phyloP scores from a whole-genome alignment of 257 asterid genomes.

The Solanum chmielewskii region DNA sequence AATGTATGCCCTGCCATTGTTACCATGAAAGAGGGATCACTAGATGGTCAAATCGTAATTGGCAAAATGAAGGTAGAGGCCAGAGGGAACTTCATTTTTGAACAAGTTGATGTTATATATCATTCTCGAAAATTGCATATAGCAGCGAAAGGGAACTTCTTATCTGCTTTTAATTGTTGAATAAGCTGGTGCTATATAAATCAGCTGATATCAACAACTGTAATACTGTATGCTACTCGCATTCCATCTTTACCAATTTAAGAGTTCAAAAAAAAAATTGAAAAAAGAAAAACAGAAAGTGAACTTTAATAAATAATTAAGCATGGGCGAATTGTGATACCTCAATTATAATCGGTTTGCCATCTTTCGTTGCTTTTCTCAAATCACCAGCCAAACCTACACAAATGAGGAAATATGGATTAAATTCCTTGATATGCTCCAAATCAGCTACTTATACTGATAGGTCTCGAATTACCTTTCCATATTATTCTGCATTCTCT shows the following conservation, averaged over 20 bases:
- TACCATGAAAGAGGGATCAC: neutral
- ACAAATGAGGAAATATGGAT: neutral
- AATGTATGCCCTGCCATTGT: conserved; percentile 81
- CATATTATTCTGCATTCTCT: conserved; percentile 98
- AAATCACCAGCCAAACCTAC: conserved; percentile 96
- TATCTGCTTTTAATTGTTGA: neutral
- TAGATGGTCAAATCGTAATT: neutral
- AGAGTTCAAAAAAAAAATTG: neutral
- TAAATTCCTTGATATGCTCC: conserved; percentile 7
- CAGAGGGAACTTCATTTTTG: neutral
- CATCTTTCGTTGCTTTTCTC: conserved; percentile 96
- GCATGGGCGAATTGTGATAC: conserved; percentile 14
- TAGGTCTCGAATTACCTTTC: conserved; percentile 47
- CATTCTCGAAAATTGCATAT: neutral
- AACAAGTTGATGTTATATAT: neutral
- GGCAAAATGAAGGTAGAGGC: neutral
- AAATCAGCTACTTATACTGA: neutral
- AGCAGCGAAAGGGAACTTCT: neutral
- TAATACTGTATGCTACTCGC: neutral
- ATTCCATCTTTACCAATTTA: neutral
- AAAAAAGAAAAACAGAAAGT: neutral
- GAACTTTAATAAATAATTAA: neutral
- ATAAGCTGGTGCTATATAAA: neutral
- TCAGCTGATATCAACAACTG: neutral
- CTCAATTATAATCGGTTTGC: conserved; percentile 96